These are phyloP conservation scores for Fusarium cicatricum DNA, from an alignment of 2,329 filamentous ascomycete genomes.

Conservation along the genomic window DNA sequence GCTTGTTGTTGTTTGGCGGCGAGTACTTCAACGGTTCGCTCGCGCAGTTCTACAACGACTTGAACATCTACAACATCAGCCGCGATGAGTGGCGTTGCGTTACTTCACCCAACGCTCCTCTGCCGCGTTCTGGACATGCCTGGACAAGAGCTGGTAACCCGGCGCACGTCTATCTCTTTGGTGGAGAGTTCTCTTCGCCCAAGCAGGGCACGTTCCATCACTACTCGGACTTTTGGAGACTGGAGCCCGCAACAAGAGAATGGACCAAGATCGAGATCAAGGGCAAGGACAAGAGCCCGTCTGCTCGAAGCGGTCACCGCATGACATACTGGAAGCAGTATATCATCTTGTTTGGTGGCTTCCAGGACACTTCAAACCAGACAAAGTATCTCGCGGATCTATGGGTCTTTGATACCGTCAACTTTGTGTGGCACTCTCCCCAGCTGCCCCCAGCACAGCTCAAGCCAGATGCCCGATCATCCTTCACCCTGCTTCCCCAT, in stretches of 20 bases:
- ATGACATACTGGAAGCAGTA: conserved; percentile 99
- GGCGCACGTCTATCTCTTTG: conserved; percentile 88
- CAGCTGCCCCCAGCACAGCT: conserved; percentile 78
- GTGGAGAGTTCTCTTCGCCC: conserved; percentile 94
- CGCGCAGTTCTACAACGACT: conserved; percentile 75
- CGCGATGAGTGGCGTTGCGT: conserved; percentile 90
- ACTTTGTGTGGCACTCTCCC: conserved; percentile 85
- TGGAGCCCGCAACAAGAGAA: conserved; percentile 84
- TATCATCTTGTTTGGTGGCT: conserved; percentile 93
- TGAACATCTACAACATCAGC: conserved; percentile 78
- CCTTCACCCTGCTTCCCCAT: conserved; percentile 90
- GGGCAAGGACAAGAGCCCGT: conserved; percentile 80
- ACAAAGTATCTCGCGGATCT: conserved; percentile 94
- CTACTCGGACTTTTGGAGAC: conserved; percentile 97
- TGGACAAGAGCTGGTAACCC: conserved; percentile 91
- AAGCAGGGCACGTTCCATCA: conserved; percentile 99
- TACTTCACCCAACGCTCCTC: conserved; percentile 88
- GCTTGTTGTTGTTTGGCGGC: conserved; percentile 90
- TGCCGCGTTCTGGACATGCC: conserved; percentile 91
- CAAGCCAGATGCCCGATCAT: conserved; percentile 90
- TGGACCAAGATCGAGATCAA: conserved; percentile 88
- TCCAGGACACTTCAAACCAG: conserved; percentile 94
- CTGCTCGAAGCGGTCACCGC: conserved; percentile 88
- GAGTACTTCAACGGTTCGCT: conserved; percentile 95
- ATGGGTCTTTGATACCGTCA: conserved; percentile 94